Base-by-base conservation (phyloP, 306 rosid genomes). In the Pachyrhizus erosus region DNA sequence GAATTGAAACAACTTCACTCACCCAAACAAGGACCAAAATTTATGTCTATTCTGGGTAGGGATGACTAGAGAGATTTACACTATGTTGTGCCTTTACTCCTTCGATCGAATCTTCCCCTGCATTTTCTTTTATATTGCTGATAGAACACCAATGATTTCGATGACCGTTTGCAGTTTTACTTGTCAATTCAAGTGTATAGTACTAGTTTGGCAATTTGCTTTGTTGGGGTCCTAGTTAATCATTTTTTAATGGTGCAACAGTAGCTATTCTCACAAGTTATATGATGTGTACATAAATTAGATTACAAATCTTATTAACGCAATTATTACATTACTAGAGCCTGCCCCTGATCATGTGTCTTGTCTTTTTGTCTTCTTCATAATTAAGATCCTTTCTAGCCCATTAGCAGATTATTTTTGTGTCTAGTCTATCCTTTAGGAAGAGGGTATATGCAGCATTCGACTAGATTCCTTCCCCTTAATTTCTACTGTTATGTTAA, bases 71-170 rank as follows among this genome's bases (percentile, higher is more conserved):
- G 24, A 26, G 34, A 24, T 57, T 42, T 42, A 4, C 61, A 45
- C 13, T 51, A 23, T 1, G 42, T 70, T 8, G 26, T 57, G 17
- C 33, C 45, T 62, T 48, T 75, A 20, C 61, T 27, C 18, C 42
- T 58, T 80, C 31, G 61, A 67, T 49, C 51, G 60, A 54, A 29
- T 83, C 26, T 70, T 60, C 26, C 69, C 11, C 7, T 39, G 75
- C 29, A 42, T 13, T 29, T 15, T 48, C 67, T 34, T 65, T 11
- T 65, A 55, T 37, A 66, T 15, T 68, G 61, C 42, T 75, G 29
- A 27, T 21, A 37, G 62, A 73, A 51, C 70, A 58, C 7, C 45
- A 14, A 18, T 60, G 39, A 70, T 70, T 74, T 76, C 29, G 60
- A 37, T 20, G 45, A 55, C 33, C 57, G 23, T 80, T 7, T 76